A percentile compares a stretch with the other conserved stretches of the same genome.
Evolutionary conservation across 2,329 filamentous ascomycete species (phyloP).

Genomic region (Colletotrichum tamarilloi): DNA sequence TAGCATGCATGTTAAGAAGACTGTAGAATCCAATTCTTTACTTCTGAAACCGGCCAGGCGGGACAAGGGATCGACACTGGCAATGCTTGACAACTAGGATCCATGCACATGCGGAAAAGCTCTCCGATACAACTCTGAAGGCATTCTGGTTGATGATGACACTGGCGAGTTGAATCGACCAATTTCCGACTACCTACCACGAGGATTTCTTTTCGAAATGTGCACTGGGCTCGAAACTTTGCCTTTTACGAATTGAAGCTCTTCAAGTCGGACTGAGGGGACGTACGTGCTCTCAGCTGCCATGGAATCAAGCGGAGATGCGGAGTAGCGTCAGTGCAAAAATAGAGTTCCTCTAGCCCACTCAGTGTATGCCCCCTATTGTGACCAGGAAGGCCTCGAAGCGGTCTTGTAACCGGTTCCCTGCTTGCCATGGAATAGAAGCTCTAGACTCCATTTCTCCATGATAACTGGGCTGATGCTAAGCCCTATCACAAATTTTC

Average conservation of each 20-base stretch:
- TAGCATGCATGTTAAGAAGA: neutral
- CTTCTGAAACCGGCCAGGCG: neutral
- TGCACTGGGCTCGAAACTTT: neutral
- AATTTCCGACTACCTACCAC: too few relatives aligned
- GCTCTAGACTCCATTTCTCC: too few relatives aligned
- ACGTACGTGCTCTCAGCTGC: neutral
- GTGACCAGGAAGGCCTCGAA: neutral
- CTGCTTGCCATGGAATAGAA: too few relatives aligned
- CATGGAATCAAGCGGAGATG: neutral
- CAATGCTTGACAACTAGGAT: neutral
- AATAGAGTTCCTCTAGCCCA: neutral
- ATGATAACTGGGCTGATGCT: too few relatives aligned
- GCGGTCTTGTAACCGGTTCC: too few relatives aligned
- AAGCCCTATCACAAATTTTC: too few relatives aligned
- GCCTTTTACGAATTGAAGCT: neutral
- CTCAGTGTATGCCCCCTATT: too few relatives aligned
- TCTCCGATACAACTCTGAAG: neutral
- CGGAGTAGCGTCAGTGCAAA: too few relatives aligned
- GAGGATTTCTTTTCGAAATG: too few relatives aligned
- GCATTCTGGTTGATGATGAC: neutral
- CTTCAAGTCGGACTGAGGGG: neutral
- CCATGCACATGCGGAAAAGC: neutral
- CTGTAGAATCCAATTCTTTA: neutral
- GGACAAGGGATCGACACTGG: neutral
- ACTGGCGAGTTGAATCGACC: too few relatives aligned